phyloP scores from a whole-genome alignment of 2,329 filamentous ascomycete species.

The Chaetomium sp. region DNA sequence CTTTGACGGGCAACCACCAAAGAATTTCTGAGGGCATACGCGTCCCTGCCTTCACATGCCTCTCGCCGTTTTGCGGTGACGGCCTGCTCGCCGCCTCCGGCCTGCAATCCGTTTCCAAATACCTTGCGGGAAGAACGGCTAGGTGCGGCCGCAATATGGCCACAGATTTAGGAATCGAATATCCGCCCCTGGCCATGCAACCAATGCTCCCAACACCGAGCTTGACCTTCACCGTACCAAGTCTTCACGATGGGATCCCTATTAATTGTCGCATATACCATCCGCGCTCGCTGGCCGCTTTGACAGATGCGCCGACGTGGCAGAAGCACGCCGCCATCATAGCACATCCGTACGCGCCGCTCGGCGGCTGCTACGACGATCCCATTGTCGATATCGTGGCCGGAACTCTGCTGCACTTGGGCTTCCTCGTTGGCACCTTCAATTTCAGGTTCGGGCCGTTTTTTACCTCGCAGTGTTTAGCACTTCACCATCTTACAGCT shows the following conservation, averaged over 20 bases:
- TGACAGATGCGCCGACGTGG: constrained; percentile 46
- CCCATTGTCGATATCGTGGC: constrained; percentile 70
- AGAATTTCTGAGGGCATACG: neutral
- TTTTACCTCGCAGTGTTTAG: neutral
- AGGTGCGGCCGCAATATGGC: neutral
- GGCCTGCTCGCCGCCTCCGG: constrained; percentile 1
- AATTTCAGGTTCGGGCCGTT: constrained; percentile 71
- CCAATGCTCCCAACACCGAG: constrained; percentile 60
- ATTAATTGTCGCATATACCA: constrained; percentile 86
- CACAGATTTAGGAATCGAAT: neutral
- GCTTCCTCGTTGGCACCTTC: constrained; percentile 81
- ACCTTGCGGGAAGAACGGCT: neutral
- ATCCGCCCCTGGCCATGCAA: constrained; percentile 44
- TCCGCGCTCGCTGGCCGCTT: constrained; percentile 51
- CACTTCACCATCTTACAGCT: neutral
- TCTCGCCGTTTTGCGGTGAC: neutral
- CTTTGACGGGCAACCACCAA: neutral
- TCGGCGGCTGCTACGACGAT: constrained; percentile 87
- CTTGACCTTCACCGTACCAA: constrained; percentile 76
- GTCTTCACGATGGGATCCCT: constrained; percentile 72
- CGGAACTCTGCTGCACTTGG: constrained; percentile 64
- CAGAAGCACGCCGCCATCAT: constrained; percentile 62
- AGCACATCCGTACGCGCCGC: constrained; percentile 86
- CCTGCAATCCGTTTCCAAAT: neutral
- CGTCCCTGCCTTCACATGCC: neutral